Evolutionary conservation across 306 rosid species (phyloP), one percentile per base, ranked within the genome.

Genomic region (Potentilla sterilis): DNA sequence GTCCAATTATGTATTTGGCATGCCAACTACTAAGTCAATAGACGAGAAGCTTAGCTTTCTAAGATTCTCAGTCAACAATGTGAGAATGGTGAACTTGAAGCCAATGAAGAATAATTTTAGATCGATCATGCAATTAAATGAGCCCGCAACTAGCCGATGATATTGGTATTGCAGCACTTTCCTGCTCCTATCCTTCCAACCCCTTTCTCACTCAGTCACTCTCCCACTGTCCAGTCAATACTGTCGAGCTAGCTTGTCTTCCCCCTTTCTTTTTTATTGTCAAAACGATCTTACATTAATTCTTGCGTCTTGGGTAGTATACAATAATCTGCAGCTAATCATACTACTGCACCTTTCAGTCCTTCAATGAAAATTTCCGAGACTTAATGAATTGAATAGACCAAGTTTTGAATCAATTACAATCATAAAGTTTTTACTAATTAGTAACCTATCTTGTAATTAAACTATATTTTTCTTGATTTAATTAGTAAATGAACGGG

Each of bases 51-150:
- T 28, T 19, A 37, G 22, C 48, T 35, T 11, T 21, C 13, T 49
- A 12, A 54, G 75, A 6, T 37, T 21, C 66, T 38, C 13, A 5
- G 75, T 72, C 75, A 72, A 72, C 49, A 32, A 37, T 52, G 7
- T 6, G 51, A 37, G 66, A 72, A n/a, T 55, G 62, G 75, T 35
- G n/a, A 7, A 51, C 28, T 67, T 35, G 8, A 49, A 70, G 32
- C 46, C 62, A 34, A 49, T 38, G 9, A 48, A 38, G 46, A 18
- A 10, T 48, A 34, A 48, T 32, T 70, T 5, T 5, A 6, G 28
- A 24, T 52, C 11, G 59, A 8, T 22, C 52, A 69, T 10, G 46
- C 34, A 52, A 63, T 34, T 35, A n/a, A 44, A 16, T 19, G 47
- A 48, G 48, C 43, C 42, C 6, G 22, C 42, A 62, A 32, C 68